These are phyloP conservation scores for Pleodorina starrii DNA, from an alignment of 139 green algal genomes.

Conservation along the genomic window DNA sequence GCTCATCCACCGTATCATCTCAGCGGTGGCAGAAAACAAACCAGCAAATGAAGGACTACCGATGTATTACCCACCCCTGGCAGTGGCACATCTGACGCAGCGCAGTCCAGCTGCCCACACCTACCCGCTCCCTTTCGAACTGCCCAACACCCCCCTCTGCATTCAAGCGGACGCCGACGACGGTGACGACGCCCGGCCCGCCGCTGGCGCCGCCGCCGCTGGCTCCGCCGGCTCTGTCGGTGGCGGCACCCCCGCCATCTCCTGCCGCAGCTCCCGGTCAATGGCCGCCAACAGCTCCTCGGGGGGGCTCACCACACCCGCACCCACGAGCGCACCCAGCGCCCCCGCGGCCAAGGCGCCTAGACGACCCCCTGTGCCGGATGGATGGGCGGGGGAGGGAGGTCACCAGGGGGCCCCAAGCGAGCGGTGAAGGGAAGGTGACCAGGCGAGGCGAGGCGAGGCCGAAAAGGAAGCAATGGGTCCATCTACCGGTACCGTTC, in stretches of 20 bases:
- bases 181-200: background rate
- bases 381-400: background rate
- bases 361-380: background rate
- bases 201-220: no score
- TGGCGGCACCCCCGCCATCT: background rate
- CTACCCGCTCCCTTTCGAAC: no score
- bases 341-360: background rate
- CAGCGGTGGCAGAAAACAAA: no score
- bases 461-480: background rate
- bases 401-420: background rate
- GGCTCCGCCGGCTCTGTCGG: no score
- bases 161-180: background rate
- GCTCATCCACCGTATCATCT: no score
- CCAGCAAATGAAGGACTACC: no score
- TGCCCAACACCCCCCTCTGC: no score
- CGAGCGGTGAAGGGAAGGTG: background rate
- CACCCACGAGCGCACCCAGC: conserved; percentile 6
- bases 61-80: no score
- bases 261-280: background rate
- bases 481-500: background rate
- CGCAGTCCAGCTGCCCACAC: no score
- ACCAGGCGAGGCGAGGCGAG: background rate
- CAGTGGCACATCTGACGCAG: no score
- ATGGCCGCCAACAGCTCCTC: background rate
- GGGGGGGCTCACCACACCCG: background rate